These are phyloP conservation scores for Aspergillus quadrilineatus DNA, from an alignment of 2,329 filamentous ascomycete species.

Conservation along the genomic window DNA sequence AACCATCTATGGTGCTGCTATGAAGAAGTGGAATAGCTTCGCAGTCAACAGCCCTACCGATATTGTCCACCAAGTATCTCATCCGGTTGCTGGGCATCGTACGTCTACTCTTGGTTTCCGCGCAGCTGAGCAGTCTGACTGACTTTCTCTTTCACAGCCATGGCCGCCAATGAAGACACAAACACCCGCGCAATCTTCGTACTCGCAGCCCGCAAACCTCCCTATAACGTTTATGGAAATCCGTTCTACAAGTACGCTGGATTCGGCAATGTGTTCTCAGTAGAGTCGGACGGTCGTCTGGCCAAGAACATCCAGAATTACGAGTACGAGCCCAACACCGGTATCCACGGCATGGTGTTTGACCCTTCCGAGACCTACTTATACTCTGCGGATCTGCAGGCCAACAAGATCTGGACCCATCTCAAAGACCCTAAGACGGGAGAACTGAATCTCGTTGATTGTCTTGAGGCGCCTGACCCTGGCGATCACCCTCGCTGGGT, in stretches of 20 bases:
- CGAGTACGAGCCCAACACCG: conserved; percentile 45
- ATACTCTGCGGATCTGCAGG: conserved; percentile 50
- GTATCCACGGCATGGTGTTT: conserved; percentile 52
- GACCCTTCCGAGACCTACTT: conserved; percentile 46
- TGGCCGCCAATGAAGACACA: conserved; percentile 66
- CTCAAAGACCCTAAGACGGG: conserved; percentile 64
- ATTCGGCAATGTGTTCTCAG: conserved; percentile 67
- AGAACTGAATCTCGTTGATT: conserved; percentile 67
- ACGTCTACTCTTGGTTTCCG: conserved; percentile 32
- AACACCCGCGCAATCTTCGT: conserved; percentile 90
- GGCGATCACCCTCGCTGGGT: conserved; percentile 86
- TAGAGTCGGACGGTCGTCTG: conserved; percentile 43
- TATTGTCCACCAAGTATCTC: conserved; percentile 72
- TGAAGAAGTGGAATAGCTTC: conserved; percentile 92
- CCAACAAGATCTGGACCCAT: conserved; percentile 72
- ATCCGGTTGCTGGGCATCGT: conserved; percentile 75
- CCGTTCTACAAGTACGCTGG: conserved; percentile 87
- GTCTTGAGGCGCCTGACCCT: conserved; percentile 66
- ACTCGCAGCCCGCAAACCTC: conserved; percentile 72
- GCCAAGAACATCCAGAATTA: conserved; percentile 47
- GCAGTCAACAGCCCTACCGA: conserved; percentile 71
- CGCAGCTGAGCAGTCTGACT: background rate
- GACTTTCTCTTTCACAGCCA: conserved; percentile 48
- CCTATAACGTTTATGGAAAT: conserved; percentile 82
- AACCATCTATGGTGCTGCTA: conserved; percentile 82